These are phyloP conservation scores for Primulina tabacum DNA, from an alignment of 257 asterid species.

Conservation along the genomic window DNA sequence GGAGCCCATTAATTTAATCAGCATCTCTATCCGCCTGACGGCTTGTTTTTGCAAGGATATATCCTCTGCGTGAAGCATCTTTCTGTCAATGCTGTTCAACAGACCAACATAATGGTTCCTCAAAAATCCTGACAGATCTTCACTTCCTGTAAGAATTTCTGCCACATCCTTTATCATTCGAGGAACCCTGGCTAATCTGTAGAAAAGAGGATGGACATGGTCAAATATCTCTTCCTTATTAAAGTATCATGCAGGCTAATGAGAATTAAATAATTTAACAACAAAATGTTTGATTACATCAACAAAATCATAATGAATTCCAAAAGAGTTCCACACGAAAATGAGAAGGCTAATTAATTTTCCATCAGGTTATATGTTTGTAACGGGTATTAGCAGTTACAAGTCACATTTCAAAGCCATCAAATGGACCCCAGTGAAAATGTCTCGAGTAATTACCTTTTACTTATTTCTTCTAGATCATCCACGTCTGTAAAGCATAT, in stretches of 20 bases:
- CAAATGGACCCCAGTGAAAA: slow-evolving; percentile 7
- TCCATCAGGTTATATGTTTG: neutral
- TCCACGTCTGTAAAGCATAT: slow-evolving; percentile 75
- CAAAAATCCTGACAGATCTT: slow-evolving; percentile 84
- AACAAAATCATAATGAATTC: slow-evolving; percentile 7
- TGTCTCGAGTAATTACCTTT: slow-evolving; percentile 48
- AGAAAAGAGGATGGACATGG: slow-evolving; percentile 5
- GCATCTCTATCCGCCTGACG: slow-evolving; percentile 78
- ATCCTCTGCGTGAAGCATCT: slow-evolving; percentile 86
- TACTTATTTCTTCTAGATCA: slow-evolving; percentile 59
- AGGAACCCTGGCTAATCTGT: slow-evolving; percentile 86
- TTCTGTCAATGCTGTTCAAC: slow-evolving; percentile 82
- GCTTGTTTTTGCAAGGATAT: slow-evolving; percentile 77
- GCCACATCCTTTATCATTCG: slow-evolving; percentile 76
- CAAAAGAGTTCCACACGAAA: slow-evolving; percentile 24
- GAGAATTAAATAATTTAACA: too few relatives aligned
- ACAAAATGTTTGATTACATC: slow-evolving; percentile 2
- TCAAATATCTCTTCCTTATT: neutral
- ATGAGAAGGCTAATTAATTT: neutral
- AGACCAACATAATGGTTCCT: slow-evolving; percentile 84
- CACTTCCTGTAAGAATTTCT: slow-evolving; percentile 63
- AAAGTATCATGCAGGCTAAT: neutral
- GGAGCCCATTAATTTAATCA: slow-evolving; percentile 81
- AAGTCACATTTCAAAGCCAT: neutral
- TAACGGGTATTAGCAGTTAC: neutral